A percentile compares a stretch with the other conserved stretches of the same genome.
Evolutionary conservation across 2,329 filamentous ascomycete species (phyloP).

Genomic region (Alternaria ventricosa): DNA sequence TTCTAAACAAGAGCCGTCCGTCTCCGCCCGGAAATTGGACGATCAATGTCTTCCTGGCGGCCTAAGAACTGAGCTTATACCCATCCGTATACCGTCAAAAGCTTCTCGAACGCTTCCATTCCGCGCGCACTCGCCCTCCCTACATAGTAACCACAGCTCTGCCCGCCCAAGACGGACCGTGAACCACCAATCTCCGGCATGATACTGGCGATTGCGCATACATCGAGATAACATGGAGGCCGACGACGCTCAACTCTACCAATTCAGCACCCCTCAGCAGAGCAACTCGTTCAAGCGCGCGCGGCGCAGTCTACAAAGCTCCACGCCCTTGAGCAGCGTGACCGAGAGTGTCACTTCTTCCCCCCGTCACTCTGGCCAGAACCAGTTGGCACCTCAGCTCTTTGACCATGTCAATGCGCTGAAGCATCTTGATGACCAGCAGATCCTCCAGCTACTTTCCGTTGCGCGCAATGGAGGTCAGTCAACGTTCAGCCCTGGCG

Average conservation of each 20-base stretch:
- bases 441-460: constrained; percentile 47
- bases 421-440: constrained; percentile 50
- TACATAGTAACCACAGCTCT: constrained; percentile 35
- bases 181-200: constrained; percentile 45
- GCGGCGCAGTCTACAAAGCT: constrained; percentile 46
- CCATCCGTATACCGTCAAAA: constrained; percentile 42
- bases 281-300: constrained; percentile 48
- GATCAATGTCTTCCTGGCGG: constrained; percentile 50
- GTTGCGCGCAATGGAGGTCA: constrained; percentile 49
- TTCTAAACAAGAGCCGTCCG: constrained; percentile 49
- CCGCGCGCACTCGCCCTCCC: constrained; percentile 34
- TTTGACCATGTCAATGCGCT: constrained; percentile 50
- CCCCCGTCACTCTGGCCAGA: constrained; percentile 42
- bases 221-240: constrained; percentile 46
- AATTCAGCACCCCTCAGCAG: constrained; percentile 44
- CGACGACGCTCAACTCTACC: constrained; percentile 47
- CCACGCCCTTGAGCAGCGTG: constrained; percentile 45
- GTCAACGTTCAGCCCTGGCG: constrained; percentile 20
- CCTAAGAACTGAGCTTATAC: constrained; percentile 43
- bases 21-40: constrained; percentile 49
- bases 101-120: constrained; percentile 46
- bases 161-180: constrained; percentile 40
- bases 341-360: constrained; percentile 47
- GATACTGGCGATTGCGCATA: constrained; percentile 39
- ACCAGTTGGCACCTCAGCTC: constrained; percentile 44